Conservation (phyloP, 306 rosid genomes). For the Vachellia pachyceras region DNA sequence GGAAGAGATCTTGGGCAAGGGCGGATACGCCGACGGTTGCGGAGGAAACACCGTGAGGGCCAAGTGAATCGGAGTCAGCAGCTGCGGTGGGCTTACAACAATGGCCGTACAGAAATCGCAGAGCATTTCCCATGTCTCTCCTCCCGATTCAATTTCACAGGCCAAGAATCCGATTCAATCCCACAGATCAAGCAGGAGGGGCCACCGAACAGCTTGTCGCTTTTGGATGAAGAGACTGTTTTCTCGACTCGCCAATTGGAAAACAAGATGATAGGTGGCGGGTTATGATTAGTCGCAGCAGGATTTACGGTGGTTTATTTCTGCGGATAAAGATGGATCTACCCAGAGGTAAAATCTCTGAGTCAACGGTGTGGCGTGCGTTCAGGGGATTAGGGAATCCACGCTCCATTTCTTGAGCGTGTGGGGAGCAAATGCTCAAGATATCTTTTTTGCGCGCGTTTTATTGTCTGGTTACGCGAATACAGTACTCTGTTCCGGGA, state of each 20-base stretch:
- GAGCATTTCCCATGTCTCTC: conserved; percentile 1
- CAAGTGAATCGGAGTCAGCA: conserved; percentile 52
- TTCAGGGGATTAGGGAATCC: background rate
- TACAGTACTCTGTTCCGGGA: background rate
- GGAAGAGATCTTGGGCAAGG: conserved; percentile 66
- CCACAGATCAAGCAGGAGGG: background rate
- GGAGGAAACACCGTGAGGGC: conserved; percentile 62
- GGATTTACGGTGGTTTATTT: background rate
- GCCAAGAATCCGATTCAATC: background rate
- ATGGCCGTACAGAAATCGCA: background rate
- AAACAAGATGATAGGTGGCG: background rate
- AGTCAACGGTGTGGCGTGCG: background rate
- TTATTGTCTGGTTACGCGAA: background rate
- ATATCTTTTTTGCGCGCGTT: background rate
- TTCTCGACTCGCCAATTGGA: background rate
- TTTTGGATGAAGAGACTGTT: background rate
- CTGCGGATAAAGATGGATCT: background rate
- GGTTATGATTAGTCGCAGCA: background rate
- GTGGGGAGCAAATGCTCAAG: no score
- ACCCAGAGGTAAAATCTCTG: background rate
- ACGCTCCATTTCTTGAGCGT: conserved; percentile 24
- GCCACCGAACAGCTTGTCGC: background rate
- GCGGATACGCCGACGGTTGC: conserved; percentile 57
- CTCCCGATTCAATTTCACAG: background rate
- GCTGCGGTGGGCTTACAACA: conserved; percentile 41